These are phyloP conservation scores for Nicotiana sylvestris DNA, from an alignment of 257 asterid species.

Conservation along the genomic window DNA sequence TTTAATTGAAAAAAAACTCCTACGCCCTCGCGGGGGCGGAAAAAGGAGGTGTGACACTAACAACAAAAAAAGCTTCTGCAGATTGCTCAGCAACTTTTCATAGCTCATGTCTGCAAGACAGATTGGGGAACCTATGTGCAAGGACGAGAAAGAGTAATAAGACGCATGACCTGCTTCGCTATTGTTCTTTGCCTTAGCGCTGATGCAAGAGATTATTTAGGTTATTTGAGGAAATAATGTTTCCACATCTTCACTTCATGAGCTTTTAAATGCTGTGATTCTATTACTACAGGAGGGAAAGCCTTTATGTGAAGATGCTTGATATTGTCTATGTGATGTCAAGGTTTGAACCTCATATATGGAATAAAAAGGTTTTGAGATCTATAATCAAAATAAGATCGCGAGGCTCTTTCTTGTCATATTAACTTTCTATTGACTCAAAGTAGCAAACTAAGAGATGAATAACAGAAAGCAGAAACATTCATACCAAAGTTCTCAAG, in stretches of 20 bases:
- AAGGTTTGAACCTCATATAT: neutral
- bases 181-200: neutral
- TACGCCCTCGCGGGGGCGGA: too few species aligned
- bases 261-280: neutral
- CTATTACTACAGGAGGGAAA: neutral
- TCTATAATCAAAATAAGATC: neutral
- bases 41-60: neutral
- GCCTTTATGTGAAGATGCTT: neutral
- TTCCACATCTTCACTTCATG: neutral
- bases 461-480: neutral
- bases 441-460: neutral
- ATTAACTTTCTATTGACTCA: neutral
- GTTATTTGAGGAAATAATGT: neutral
- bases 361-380: neutral
- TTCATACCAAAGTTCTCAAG: neutral
- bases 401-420: neutral
- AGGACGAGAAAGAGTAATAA: neutral
- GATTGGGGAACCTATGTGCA: neutral
- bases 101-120: neutral
- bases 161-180: neutral
- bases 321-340: neutral
- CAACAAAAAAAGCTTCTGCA: neutral
- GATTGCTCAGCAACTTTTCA: neutral
- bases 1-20: too few species aligned
- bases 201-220: neutral